phyloP scores from a whole-genome alignment of 768 basidiomycete species.

The Thelephora ganbajun region DNA sequence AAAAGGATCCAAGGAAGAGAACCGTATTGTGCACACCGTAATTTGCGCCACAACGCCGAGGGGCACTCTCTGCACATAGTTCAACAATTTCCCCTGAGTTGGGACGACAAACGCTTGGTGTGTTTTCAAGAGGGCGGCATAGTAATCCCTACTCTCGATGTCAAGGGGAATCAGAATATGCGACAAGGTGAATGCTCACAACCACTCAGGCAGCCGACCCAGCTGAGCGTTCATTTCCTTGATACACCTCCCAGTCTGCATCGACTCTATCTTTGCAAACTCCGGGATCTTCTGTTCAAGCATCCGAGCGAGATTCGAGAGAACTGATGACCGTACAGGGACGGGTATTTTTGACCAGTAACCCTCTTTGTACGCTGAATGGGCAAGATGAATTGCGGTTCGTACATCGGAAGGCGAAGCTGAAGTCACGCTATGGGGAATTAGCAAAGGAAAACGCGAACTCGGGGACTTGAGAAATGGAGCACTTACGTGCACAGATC shows the following conservation, averaged over 20 bases:
- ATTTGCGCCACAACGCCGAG: constrained; percentile 86
- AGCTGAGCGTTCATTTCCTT: constrained; percentile 77
- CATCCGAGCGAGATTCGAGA: constrained; percentile 48
- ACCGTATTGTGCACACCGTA: constrained; percentile 33
- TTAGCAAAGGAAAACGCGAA: not conserved
- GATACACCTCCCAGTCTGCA: constrained; percentile 73
- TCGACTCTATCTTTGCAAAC: constrained; percentile 49
- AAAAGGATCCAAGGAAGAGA: not conserved
- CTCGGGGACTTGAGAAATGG: not conserved
- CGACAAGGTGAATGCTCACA: constrained; percentile 32
- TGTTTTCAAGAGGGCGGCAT: constrained; percentile 59
- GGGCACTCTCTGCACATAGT: constrained; percentile 67
- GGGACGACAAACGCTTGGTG: constrained; percentile 59
- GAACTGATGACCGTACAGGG: constrained; percentile 45
- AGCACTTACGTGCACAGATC: constrained; percentile 38
- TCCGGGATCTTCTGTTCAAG: constrained; percentile 44
- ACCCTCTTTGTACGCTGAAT: constrained; percentile 48
- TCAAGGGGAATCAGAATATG: not conserved
- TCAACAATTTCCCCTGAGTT: constrained; percentile 65
- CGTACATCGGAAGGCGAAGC: constrained; percentile 39
- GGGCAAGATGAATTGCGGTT: constrained; percentile 36
- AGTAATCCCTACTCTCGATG: constrained; percentile 45
- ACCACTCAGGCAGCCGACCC: constrained; percentile 70
- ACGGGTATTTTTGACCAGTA: constrained; percentile 55
- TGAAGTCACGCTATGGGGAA: constrained; percentile 32